Percentiles rank a stretch among this genome's conserved stretches.
phyloP scores from a whole-genome alignment of 805 yeast genomes.

The Saccharomyces jurei region DNA sequence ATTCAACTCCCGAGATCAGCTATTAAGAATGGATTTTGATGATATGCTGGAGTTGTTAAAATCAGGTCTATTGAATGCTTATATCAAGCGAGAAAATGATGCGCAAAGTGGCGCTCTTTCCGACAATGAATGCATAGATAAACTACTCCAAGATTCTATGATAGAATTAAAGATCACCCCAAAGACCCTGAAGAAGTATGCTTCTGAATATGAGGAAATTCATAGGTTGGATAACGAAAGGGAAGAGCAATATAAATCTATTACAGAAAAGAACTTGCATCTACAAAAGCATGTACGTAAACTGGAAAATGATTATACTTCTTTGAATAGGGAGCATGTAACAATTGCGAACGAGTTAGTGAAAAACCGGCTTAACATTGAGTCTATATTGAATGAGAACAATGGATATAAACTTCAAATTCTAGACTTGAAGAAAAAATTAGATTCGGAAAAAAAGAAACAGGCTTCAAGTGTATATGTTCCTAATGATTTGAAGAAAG shows the following conservation, averaged over 20 bases:
- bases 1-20: conserved; percentile 50
- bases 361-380: conserved; percentile 63
- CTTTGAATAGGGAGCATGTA: conserved; percentile 74
- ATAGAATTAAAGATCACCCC: conserved; percentile 57
- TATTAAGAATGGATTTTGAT: conserved; percentile 64
- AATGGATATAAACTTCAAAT: conserved; percentile 45
- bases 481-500: conserved; percentile 37
- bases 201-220: conserved; percentile 64
- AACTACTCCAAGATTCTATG: conserved; percentile 69
- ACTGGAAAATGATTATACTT: conserved; percentile 63
- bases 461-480: conserved; percentile 20
- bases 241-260: conserved; percentile 51
- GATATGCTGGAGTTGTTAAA: conserved; percentile 65
- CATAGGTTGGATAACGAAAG: conserved; percentile 58
- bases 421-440: conserved; percentile 35
- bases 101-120: not conserved
- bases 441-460: conserved; percentile 27
- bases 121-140: conserved; percentile 41
- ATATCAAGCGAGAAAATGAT: not conserved
- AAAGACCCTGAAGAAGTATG: conserved; percentile 55
- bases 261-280: conserved; percentile 58
- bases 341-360: conserved; percentile 83
- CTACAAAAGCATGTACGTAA: conserved; percentile 65
- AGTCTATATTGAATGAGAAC: conserved; percentile 67
- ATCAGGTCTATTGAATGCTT: conserved; percentile 49